phyloP scores from a whole-genome alignment of 441 rosid genomes.

The Bocquillonia castaneifolia region DNA sequence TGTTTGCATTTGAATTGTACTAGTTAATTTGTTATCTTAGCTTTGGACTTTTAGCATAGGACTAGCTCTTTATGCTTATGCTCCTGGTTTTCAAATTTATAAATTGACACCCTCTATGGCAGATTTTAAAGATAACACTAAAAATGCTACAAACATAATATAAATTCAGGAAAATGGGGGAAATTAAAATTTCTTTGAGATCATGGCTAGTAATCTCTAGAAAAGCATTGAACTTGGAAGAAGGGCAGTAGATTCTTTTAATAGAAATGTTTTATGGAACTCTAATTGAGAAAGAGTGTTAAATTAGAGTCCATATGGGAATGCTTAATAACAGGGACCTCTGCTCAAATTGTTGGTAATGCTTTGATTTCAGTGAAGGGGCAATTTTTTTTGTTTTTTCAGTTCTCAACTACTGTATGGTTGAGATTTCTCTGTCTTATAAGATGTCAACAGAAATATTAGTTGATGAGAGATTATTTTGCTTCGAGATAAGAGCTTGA shows the following conservation, averaged over 20 bases:
- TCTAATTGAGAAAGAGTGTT: neutral
- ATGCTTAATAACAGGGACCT: slow-evolving; percentile 4
- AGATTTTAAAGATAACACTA: neutral
- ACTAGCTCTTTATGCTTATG: neutral
- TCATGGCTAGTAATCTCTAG: neutral
- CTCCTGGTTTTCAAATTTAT: neutral
- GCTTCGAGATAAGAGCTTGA: neutral
- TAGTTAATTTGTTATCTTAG: neutral
- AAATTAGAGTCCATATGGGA: neutral
- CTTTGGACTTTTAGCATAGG: neutral
- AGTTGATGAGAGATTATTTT: neutral
- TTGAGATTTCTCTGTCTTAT: neutral
- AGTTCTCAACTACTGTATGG: neutral
- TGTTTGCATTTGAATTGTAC: slow-evolving; percentile 7
- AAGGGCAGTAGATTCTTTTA: neutral
- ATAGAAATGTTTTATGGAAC: neutral
- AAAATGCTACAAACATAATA: neutral
- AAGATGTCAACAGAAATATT: neutral
- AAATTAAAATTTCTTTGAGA: neutral
- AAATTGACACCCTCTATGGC: neutral
- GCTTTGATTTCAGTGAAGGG: neutral
- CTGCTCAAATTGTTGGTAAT: neutral
- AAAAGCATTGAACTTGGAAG: neutral
- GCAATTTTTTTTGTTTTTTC: neutral
- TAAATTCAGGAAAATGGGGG: neutral